phyloP scores from a whole-genome alignment of 129 eudicot genomes.

The Saposhnikovia divaricata region DNA sequence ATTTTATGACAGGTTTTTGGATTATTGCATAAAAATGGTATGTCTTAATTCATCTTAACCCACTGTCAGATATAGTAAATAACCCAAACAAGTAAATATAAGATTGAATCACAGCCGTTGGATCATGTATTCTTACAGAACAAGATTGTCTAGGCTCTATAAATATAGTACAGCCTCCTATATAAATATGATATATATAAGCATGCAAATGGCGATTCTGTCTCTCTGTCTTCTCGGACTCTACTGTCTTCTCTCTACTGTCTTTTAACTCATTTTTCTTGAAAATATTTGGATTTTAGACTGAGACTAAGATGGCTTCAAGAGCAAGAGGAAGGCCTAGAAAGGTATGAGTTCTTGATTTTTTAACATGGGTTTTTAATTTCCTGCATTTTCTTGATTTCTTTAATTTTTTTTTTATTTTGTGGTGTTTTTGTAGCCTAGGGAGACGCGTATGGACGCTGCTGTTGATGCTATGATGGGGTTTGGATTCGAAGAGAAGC shows the following conservation, averaged over 20 bases:
- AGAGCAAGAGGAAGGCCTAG: constrained; percentile 16
- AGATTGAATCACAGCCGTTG: neutral
- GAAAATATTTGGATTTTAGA: no score
- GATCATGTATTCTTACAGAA: neutral
- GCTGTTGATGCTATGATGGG: constrained; percentile 26
- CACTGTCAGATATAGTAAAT: neutral
- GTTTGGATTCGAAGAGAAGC: constrained; percentile 14
- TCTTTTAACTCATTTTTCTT: no score
- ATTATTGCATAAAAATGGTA: neutral
- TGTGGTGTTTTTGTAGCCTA: neutral
- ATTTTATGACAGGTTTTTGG: neutral
- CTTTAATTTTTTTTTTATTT: neutral
- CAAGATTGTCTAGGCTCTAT: neutral
- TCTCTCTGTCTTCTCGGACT: constrained; percentile 4
- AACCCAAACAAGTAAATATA: neutral
- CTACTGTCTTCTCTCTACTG: neutral
- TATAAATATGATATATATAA: neutral
- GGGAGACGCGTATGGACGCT: constrained; percentile 24
- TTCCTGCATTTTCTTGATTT: constrained; percentile 2
- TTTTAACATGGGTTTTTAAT: neutral
- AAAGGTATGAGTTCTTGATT: constrained; percentile 3
- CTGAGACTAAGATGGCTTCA: neutral
- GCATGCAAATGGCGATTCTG: constrained; percentile 7
- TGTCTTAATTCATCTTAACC: neutral
- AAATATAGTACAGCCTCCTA: neutral